Conservation (phyloP, 208 protist species). For the Trichomonas tenax region DNA sequence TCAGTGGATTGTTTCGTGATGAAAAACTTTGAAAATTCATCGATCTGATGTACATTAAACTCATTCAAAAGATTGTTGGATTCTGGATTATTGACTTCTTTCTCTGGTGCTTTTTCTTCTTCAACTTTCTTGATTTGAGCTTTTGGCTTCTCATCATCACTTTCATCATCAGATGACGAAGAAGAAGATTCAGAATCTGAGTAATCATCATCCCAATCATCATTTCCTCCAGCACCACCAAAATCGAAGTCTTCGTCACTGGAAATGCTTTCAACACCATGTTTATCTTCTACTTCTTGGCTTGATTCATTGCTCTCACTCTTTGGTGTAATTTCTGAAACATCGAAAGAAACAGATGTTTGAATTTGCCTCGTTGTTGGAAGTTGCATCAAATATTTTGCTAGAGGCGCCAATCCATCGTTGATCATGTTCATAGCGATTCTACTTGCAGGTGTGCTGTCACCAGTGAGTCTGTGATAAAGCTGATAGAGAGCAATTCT, state of each 20-base stretch:
- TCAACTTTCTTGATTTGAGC: neutral
- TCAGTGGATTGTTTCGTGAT: neutral
- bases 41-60: neutral
- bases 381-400: neutral
- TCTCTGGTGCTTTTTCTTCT: neutral
- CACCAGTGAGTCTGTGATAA: neutral
- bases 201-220: neutral
- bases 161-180: neutral
- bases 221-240: neutral
- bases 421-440: neutral
- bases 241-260: neutral
- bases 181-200: neutral
- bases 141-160: neutral
- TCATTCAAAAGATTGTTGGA: neutral
- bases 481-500: neutral
- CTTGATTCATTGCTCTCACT: neutral
- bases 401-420: neutral
- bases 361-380: neutral
- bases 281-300: neutral
- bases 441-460: neutral
- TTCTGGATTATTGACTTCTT: neutral
- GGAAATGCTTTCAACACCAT: neutral
- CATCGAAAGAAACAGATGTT: neutral
- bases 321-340: neutral
- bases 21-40: neutral